Conservation (phyloP, 768 basidiomycete species). For the Gloeostereum incarnatum region DNA sequence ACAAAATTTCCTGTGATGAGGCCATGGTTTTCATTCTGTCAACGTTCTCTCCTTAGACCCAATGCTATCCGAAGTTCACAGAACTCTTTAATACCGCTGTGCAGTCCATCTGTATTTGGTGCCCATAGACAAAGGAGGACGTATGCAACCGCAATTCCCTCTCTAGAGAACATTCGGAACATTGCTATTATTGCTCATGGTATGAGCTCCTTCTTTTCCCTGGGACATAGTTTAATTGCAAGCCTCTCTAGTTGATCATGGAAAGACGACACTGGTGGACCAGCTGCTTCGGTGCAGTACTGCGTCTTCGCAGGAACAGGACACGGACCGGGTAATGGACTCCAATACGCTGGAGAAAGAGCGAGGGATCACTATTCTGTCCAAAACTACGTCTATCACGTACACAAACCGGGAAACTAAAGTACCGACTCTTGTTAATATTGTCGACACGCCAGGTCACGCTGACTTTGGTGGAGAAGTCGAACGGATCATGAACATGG, state of each 20-base stretch:
- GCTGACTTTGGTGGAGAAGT: conserved; percentile 59
- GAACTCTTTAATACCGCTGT: too few relatives aligned
- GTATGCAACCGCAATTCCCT: conserved; percentile 13
- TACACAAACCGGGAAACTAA: too few relatives aligned
- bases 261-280: conserved; percentile 44
- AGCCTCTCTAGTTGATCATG: conserved; percentile 32
- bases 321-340: conserved; percentile 38
- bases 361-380: conserved; percentile 53
- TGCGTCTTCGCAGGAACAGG: conserved; percentile 22
- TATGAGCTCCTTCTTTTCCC: conserved; percentile 12
- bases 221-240: neutral
- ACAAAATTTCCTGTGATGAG: too few relatives aligned
- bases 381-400: conserved; percentile 44
- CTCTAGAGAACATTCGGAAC: conserved; percentile 33
- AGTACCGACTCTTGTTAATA: conserved; percentile 47
- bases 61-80: too few relatives aligned
- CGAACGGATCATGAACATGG: conserved; percentile 51
- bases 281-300: conserved; percentile 40
- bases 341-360: conserved; percentile 45
- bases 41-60: too few relatives aligned
- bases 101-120: too few relatives aligned
- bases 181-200: conserved; percentile 45
- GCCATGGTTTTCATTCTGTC: too few relatives aligned
- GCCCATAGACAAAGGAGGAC: neutral
- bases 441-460: conserved; percentile 55